Evolutionary conservation across 75 land plant genomes (phyloP).

Genomic region (Cryptomeria japonica): DNA sequence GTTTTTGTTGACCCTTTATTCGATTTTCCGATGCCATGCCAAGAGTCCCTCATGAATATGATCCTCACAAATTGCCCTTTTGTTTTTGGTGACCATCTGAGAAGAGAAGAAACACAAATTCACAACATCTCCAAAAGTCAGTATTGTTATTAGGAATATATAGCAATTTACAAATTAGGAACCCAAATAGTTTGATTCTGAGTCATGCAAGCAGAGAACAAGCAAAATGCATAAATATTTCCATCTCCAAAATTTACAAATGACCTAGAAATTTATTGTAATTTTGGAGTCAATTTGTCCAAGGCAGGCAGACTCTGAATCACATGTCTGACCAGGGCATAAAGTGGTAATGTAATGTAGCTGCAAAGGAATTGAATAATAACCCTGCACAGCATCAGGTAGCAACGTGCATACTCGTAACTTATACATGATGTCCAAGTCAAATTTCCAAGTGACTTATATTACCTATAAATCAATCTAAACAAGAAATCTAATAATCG

Average conservation of each 20-base stretch:
- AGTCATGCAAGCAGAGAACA: background rate
- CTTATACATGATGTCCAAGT: background rate
- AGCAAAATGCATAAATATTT: background rate
- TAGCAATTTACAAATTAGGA: background rate
- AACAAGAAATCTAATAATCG: too few relatives aligned
- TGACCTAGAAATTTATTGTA: background rate
- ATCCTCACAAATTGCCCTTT: constrained; percentile 40
- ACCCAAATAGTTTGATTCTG: background rate
- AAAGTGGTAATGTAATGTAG: constrained; percentile 75
- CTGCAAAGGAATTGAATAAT: constrained; percentile 68
- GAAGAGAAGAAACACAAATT: background rate
- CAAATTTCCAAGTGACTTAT: background rate
- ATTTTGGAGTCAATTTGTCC: background rate
- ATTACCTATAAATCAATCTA: too few relatives aligned
- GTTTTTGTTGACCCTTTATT: constrained; percentile 18
- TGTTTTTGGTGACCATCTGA: constrained; percentile 69
- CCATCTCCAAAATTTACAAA: background rate
- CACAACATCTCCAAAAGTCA: background rate
- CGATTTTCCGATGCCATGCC: constrained; percentile 34
- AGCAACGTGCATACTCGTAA: background rate
- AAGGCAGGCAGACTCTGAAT: background rate
- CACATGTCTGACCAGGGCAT: constrained; percentile 79
- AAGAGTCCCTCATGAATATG: constrained; percentile 24
- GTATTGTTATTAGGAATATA: background rate
- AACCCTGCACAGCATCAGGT: constrained; percentile 36